These are phyloP conservation scores for Eucalyptus pauciflora DNA, from an alignment of 345 rosid genomes.

Conservation along the genomic window DNA sequence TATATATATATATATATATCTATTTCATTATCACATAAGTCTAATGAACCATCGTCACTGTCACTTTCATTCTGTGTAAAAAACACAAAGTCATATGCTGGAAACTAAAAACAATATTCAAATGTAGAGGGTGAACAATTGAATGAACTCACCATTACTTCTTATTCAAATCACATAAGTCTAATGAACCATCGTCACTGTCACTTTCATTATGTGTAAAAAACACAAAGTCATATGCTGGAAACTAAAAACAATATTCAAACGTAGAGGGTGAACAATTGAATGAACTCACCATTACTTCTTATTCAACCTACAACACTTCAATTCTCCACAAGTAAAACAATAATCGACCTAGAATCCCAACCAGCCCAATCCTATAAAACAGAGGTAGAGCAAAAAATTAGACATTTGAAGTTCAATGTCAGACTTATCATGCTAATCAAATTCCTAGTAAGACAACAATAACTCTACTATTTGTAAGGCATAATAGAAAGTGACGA, in stretches of 20 bases:
- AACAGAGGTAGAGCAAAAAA: not conserved
- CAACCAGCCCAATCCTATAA: not conserved
- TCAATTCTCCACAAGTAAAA: not conserved
- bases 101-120: not conserved
- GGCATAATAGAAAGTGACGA: too few species aligned
- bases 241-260: not conserved
- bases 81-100: not conserved
- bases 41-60: not conserved
- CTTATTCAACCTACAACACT: not conserved
- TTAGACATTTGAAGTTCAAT: not conserved
- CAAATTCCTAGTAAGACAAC: not conserved
- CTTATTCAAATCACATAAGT: too few species aligned
- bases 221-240: not conserved
- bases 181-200: not conserved
- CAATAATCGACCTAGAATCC: not conserved
- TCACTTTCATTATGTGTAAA: not conserved
- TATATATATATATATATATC: fast-evolving
- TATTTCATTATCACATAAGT: too few species aligned
- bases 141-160: not conserved
- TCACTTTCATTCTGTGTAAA: not conserved
- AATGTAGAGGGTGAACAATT: too few species aligned
- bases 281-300: not conserved
- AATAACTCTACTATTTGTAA: too few species aligned
- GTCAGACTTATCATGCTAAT: not conserved
- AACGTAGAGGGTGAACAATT: too few species aligned